Conservation (phyloP, 1,284 basidiomycete species). For the Leccinum solheimii region DNA sequence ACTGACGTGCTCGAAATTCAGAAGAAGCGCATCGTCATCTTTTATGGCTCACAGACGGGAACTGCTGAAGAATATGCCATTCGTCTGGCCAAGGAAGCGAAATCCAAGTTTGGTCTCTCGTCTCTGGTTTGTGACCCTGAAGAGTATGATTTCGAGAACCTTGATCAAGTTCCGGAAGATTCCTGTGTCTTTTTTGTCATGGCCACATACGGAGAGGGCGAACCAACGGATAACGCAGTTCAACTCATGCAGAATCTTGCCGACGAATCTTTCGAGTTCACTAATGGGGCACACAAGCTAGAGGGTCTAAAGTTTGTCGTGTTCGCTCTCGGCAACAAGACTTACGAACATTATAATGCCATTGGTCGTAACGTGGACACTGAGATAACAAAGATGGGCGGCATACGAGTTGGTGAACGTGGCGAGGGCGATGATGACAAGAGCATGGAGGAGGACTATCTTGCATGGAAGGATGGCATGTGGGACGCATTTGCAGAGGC, state of each 20-base stretch:
- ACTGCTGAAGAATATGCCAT: slow-evolving; percentile 97
- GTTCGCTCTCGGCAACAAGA: slow-evolving; percentile 93
- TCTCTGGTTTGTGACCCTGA: slow-evolving; percentile 95
- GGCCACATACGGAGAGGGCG: slow-evolving; percentile 98
- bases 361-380: slow-evolving; percentile 83
- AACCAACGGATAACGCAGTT: slow-evolving; percentile 99
- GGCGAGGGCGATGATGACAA: slow-evolving; percentile 99
- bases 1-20: slow-evolving; percentile 36
- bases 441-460: slow-evolving; percentile 99
- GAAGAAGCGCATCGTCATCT: slow-evolving; percentile 95
- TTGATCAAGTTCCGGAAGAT: slow-evolving; percentile 88
- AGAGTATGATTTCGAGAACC: slow-evolving; percentile 96
- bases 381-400: slow-evolving; percentile 79
- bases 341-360: slow-evolving; percentile 95
- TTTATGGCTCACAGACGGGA: slow-evolving; percentile 96
- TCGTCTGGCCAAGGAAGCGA: slow-evolving; percentile 91
- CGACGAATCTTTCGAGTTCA: slow-evolving; percentile 86
- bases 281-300: slow-evolving; percentile 74
- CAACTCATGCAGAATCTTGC: slow-evolving; percentile 90
- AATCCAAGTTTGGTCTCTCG: slow-evolving; percentile 89
- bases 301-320: slow-evolving; percentile 93
- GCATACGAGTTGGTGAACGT: slow-evolving; percentile 81
- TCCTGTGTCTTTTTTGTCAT: slow-evolving; percentile 91
- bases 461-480: slow-evolving; percentile 99
- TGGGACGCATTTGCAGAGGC: slow-evolving; percentile 84